Conservation (phyloP, 73 alveolate genomes). For the Stentor roeselii region DNA sequence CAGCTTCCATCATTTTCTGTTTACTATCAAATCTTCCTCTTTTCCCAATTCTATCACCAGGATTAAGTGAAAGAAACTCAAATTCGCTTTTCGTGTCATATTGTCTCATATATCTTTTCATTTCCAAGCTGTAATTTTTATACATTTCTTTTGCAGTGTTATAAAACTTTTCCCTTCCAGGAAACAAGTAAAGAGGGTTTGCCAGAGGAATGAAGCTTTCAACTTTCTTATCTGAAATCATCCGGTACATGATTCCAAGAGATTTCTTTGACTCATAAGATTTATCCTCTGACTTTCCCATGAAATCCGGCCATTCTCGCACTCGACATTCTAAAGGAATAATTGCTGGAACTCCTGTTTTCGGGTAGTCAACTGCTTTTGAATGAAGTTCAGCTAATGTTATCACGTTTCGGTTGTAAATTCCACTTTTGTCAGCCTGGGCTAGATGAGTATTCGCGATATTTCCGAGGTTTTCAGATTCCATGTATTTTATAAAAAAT, state of each 20-base stretch:
- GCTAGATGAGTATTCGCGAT: conserved; percentile 65
- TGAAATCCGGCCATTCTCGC: conserved; percentile 50
- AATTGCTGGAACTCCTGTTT: conserved; percentile 58
- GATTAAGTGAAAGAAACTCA: background rate
- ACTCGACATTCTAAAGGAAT: conserved; percentile 25
- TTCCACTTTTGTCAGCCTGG: conserved; percentile 66
- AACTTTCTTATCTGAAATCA: conserved; percentile 27
- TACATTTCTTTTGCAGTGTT: background rate
- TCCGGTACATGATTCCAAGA: conserved; percentile 53
- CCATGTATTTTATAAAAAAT: conserved; percentile 45
- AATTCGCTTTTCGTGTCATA: background rate
- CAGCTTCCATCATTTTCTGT: background rate
- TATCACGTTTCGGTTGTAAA: conserved; percentile 42
- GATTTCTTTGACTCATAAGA: conserved; percentile 32
- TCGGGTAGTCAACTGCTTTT: conserved; percentile 74
- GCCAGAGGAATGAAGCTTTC: background rate
- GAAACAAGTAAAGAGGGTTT: background rate
- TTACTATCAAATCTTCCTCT: background rate
- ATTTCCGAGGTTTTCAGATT: conserved; percentile 57
- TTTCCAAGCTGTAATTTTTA: background rate
- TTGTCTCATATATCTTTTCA: background rate
- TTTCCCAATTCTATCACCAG: background rate
- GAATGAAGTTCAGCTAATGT: conserved; percentile 57
- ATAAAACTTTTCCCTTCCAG: background rate
- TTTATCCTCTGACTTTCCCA: conserved; percentile 32